These are phyloP conservation scores for Plasmodium knowlesi DNA, from an alignment of 169 alveolate species.

Conservation along the genomic window DNA sequence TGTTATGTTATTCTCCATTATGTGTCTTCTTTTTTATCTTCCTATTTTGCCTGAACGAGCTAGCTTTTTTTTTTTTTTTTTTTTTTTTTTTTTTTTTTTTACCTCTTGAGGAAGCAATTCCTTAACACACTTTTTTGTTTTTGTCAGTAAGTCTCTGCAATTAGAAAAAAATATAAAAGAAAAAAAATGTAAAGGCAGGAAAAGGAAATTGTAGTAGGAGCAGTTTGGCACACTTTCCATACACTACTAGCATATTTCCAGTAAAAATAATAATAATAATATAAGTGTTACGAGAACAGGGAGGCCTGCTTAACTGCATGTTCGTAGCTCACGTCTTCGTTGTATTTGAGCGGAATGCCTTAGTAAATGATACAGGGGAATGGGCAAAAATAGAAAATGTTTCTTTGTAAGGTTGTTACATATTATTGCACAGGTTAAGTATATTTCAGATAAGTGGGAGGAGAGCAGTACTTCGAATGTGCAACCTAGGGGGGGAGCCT, in stretches of 20 bases:
- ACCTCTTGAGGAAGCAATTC: constrained; percentile 74
- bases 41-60: background rate
- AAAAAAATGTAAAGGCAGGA: background rate
- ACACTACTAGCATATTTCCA: background rate
- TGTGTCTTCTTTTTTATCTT: background rate
- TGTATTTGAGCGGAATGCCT: constrained; percentile 65
- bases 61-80: background rate
- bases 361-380: background rate
- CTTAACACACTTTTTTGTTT: constrained; percentile 70
- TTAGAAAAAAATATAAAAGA: background rate
- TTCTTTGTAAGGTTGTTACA: background rate
- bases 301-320: constrained; percentile 74
- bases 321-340: constrained; percentile 57
- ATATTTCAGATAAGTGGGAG: background rate
- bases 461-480: background rate
- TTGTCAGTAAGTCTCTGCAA: constrained; percentile 67
- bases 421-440: background rate
- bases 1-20: background rate
- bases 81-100: constrained; percentile 8
- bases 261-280: background rate
- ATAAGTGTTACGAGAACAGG: constrained; percentile 36
- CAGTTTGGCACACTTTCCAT: background rate
- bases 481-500: background rate
- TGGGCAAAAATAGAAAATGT: background rate
- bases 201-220: background rate